Percentiles rank a stretch among this genome's conserved stretches.
Conservation (phyloP, 164 flowering plant species). For the Saururus chinensis region DNA sequence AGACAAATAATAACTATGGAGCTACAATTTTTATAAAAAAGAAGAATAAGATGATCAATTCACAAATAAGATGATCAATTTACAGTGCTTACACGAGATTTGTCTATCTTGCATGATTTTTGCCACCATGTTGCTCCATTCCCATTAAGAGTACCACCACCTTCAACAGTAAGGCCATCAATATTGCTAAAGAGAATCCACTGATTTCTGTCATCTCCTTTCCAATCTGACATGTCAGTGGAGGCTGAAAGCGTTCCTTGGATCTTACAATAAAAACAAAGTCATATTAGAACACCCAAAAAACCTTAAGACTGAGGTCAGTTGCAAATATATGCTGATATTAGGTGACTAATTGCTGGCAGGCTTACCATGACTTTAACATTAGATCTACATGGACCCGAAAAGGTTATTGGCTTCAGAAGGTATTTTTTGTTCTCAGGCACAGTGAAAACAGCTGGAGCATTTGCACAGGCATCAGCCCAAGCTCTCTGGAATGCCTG, state of each 20-base stretch:
- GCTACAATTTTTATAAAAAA: too few species aligned
- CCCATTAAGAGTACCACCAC: conserved; percentile 52
- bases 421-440: background rate
- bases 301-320: too few species aligned
- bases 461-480: conserved; percentile 48
- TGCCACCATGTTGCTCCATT: conserved; percentile 55
- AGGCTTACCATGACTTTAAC: background rate
- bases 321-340: background rate
- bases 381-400: conserved; percentile 2
- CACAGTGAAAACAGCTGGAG: background rate
- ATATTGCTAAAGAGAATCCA: conserved; percentile 5
- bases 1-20: background rate
- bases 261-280: background rate
- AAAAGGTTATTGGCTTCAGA: background rate
- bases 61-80: too few species aligned
- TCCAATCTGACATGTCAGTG: background rate
- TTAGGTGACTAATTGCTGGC: too few species aligned
- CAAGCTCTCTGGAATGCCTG: conserved; percentile 60
- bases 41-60: too few species aligned
- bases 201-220: background rate
- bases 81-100: conserved; percentile 12
- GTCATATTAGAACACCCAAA: background rate
- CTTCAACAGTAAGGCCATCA: conserved; percentile 25
- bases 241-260: background rate
- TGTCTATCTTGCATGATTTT: conserved; percentile 28